phyloP scores from a whole-genome alignment of 768 basidiomycete species.

The Phallus indusiatus region DNA sequence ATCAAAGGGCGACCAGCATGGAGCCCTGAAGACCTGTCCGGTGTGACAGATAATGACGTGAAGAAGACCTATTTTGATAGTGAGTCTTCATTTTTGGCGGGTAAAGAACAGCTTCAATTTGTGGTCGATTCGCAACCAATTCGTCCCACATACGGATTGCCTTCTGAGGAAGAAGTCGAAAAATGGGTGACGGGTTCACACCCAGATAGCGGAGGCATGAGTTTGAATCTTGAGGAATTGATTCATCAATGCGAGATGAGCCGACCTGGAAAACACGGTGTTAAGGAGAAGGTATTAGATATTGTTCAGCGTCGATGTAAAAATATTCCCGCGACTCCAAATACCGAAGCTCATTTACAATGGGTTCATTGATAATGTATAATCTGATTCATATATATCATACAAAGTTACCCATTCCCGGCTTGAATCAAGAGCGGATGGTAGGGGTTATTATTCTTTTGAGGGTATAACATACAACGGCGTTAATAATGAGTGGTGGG shows the following conservation, averaged over 20 bases:
- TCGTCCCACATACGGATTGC: slow-evolving; percentile 41
- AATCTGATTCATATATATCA: neutral
- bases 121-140: slow-evolving; percentile 22
- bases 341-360: slow-evolving; percentile 51
- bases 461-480: no score
- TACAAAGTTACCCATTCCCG: neutral
- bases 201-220: slow-evolving; percentile 49
- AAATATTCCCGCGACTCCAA: slow-evolving; percentile 42
- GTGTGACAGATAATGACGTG: slow-evolving; percentile 48
- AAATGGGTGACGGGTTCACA: slow-evolving; percentile 57
- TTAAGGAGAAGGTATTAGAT: slow-evolving; percentile 68
- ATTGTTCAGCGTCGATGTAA: slow-evolving; percentile 63
- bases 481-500: no score
- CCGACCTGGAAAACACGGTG: slow-evolving; percentile 38
- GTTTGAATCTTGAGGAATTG: slow-evolving; percentile 54
- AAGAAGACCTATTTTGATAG: slow-evolving; percentile 58
- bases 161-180: slow-evolving; percentile 67
- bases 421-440: no score
- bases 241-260: slow-evolving; percentile 38
- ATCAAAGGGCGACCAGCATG: slow-evolving; percentile 43
- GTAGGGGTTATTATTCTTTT: no score
- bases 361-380: slow-evolving; percentile 37
- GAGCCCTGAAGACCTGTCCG: slow-evolving; percentile 54
- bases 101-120: slow-evolving; percentile 36
- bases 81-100: slow-evolving; percentile 37